Evolutionary conservation across 2,329 filamentous ascomycete genomes (phyloP).

Genomic region (Onygena corvina): DNA sequence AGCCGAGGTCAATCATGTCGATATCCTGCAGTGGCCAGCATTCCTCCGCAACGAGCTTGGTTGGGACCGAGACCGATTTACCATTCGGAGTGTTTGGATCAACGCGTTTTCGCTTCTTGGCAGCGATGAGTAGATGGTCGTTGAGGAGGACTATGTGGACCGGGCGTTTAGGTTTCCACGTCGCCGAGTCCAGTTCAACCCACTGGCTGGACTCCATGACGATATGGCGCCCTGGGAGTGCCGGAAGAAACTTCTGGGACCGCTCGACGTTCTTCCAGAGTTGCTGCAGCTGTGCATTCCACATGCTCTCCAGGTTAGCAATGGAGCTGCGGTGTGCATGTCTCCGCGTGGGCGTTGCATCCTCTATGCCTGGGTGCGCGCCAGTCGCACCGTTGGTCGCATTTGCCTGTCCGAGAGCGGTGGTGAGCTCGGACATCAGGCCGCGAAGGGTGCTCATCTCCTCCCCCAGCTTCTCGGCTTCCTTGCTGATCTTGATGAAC

Average conservation of each 20-base stretch:
- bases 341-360: constrained; percentile 40
- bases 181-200: constrained; percentile 95
- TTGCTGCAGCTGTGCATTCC: constrained; percentile 58
- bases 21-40: constrained; percentile 93
- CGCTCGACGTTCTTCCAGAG: constrained; percentile 97
- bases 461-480: constrained; percentile 91
- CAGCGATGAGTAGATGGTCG: constrained; percentile 83
- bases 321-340: constrained; percentile 82
- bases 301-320: constrained; percentile 56
- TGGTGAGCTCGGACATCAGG: constrained; percentile 84
- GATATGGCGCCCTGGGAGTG: constrained; percentile 80
- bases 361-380: constrained; percentile 39
- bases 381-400: constrained; percentile 38
- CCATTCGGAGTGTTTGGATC: constrained; percentile 45
- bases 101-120: constrained; percentile 79
- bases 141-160: constrained; percentile 90
- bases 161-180: constrained; percentile 80
- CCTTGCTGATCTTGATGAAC: constrained; percentile 98
- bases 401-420: constrained; percentile 44
- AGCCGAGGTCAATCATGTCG: constrained; percentile 76
- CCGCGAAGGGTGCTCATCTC: constrained; percentile 88
- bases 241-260: constrained; percentile 91
- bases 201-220: constrained; percentile 84
- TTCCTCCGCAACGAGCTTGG: constrained; percentile 80
- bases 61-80: constrained; percentile 38